Conservation (phyloP, 2,329 filamentous ascomycete species). For the Diaporthe destruens region DNA sequence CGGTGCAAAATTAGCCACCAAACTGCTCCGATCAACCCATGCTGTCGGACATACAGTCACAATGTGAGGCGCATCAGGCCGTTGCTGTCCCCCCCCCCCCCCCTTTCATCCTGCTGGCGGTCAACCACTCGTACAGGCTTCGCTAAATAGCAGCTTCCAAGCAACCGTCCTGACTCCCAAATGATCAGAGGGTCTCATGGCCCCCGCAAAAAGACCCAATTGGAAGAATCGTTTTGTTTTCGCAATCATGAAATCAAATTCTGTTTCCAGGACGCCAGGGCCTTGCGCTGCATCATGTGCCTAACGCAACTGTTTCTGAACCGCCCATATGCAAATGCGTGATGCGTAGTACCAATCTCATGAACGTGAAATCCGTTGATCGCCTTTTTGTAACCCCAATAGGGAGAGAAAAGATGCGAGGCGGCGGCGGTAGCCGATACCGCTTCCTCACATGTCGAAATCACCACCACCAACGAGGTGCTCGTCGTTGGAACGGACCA, state of each 20-base stretch:
- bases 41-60: constrained; percentile 26
- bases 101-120: not conserved
- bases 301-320: constrained; percentile 42
- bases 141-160: constrained; percentile 34
- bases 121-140: constrained; percentile 26
- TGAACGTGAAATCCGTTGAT: constrained; percentile 36
- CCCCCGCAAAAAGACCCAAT: constrained; percentile 12
- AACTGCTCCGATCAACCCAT: constrained; percentile 12
- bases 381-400: constrained; percentile 31
- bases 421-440: constrained; percentile 32
- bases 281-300: constrained; percentile 41
- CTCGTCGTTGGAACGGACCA: constrained; percentile 71
- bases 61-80: constrained; percentile 1
- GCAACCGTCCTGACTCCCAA: constrained; percentile 31
- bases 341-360: constrained; percentile 42
- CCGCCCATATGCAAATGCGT: constrained; percentile 44
- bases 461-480: constrained; percentile 70
- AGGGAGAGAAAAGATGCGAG: constrained; percentile 24
- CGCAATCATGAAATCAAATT: constrained; percentile 32
- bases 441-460: constrained; percentile 69
- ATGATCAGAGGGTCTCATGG: constrained; percentile 19
- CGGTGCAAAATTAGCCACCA: constrained; percentile 22
- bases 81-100: not conserved
- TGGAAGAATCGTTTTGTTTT: constrained; percentile 23
- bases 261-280: constrained; percentile 42